Conservation (phyloP, 2,329 filamentous ascomycete genomes). For the Pseudocercospora eumusae region DNA sequence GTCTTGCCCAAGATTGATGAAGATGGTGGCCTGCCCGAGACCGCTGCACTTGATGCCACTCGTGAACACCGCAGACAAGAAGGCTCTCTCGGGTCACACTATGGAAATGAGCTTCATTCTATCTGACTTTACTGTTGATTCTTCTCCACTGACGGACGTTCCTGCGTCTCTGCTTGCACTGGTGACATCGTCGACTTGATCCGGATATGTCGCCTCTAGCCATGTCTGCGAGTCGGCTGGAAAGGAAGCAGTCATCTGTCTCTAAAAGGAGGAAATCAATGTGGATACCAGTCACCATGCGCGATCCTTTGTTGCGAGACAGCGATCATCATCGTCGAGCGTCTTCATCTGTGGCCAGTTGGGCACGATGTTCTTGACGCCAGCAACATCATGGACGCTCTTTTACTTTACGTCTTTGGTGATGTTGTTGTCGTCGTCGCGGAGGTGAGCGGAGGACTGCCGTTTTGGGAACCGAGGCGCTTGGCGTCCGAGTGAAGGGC, state of each 20-base stretch:
- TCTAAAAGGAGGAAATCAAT: no score
- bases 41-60: constrained; percentile 3
- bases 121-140: neutral
- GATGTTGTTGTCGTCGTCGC: neutral
- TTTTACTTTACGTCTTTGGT: neutral
- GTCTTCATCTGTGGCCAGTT: no score
- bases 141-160: neutral
- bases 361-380: neutral
- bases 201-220: constrained; percentile 32
- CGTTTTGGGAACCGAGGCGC: constrained; percentile 2
- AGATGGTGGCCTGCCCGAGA: neutral
- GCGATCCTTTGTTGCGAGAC: no score
- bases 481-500: constrained; percentile 1
- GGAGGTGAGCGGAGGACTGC: neutral
- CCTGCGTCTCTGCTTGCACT: constrained; percentile 8
- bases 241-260: no score
- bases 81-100: constrained; percentile 7
- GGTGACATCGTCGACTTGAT: constrained; percentile 3
- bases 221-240: constrained; percentile 22
- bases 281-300: no score
- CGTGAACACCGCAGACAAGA: neutral
- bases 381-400: neutral
- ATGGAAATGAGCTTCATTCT: no score
- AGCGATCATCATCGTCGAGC: no score
- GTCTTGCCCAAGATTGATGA: neutral